Base-by-base conservation (phyloP, 1,284 basidiomycete genomes). In the Microbotryum scabiosae region DNA sequence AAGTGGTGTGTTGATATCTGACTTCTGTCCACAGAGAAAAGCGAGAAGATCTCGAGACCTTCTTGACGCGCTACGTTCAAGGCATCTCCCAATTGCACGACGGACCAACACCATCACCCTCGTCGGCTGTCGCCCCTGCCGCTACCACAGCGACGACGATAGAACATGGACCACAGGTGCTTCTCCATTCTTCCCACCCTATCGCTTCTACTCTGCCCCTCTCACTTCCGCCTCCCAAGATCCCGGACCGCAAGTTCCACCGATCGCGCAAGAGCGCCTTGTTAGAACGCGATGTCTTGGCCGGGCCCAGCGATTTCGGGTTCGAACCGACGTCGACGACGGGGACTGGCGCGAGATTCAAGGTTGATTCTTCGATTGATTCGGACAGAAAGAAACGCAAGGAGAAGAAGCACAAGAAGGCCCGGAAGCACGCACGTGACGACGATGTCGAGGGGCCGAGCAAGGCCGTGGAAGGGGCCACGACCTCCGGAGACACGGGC, bases 281-380 rank as follows among this genome's bases (percentile, higher is more conserved):
- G 14, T 41, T 12, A 4, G 57, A 59, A 36, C 43, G 49, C 10
- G 49, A 59, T n/a, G 14, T 23, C 7, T 54, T 61, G 25, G 62
- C 66, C 21, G 64, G 62, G 0, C 59, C 66, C n/a, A 63, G 62
- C 57, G 60, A 65, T 21, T 68, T 64, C 7, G 66, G 66, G 5
- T 12, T 60, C 57, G 66, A 68, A 23, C 64, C 64, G 0, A 12
- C 30, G 1, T 68, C 66, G 0, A 6, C 60, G 51, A 66, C 60
- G 25, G 66, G 66, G 0, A 63, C 64, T 1, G 66, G 66, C 9
- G 36, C 52, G 0, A 60, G 60, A 10, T 55, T 68, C 26, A 25
- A 52, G n/a, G 5, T 52, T 14, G 51, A 52, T 32, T 28, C n/a
- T 41, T 41, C 36, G 36, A 41, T 10, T 41, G 36, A 41, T 18